Evolutionary conservation across 2,329 filamentous ascomycete genomes (phyloP).

Genomic region (Alternaria brassicicola): DNA sequence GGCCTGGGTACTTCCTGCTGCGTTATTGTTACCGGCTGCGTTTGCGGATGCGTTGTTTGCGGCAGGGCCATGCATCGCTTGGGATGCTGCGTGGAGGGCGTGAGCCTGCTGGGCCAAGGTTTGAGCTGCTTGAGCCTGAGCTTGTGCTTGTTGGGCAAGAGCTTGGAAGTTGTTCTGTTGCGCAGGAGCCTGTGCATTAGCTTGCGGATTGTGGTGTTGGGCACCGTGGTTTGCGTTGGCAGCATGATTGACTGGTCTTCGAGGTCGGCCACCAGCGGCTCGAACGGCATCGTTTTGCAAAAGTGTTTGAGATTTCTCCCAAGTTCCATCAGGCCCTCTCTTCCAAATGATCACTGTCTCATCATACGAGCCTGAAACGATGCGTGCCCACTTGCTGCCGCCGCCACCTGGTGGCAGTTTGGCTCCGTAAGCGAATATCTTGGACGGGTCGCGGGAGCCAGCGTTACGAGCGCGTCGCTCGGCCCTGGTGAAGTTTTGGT

Average conservation of each 20-base stretch:
- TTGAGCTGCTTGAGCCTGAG: slow-evolving; percentile 44
- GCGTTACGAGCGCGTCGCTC: slow-evolving; percentile 61
- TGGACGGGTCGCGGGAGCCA: slow-evolving; percentile 74
- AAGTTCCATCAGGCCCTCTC: slow-evolving; percentile 80
- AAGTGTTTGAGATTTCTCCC: slow-evolving; percentile 77
- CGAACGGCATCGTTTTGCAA: slow-evolving; percentile 71
- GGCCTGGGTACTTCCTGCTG: slow-evolving; percentile 15
- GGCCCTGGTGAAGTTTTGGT: slow-evolving; percentile 36
- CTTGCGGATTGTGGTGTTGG: slow-evolving; percentile 26
- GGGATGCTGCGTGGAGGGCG: slow-evolving; percentile 44
- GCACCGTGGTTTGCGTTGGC: slow-evolving; percentile 25
- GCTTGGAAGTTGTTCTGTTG: slow-evolving; percentile 42
- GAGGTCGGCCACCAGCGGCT: slow-evolving; percentile 54
- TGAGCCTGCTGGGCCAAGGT: slow-evolving; percentile 44
- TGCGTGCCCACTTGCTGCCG: slow-evolving; percentile 87
- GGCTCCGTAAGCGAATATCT: slow-evolving; percentile 80
- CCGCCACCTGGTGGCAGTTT: slow-evolving; percentile 90
- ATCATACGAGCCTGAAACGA: slow-evolving; percentile 96
- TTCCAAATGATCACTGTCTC: slow-evolving; percentile 96
- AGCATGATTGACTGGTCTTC: slow-evolving; percentile 33
- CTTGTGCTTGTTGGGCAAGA: slow-evolving; percentile 46
- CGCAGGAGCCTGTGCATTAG: slow-evolving; percentile 12
- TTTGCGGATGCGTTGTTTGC: slow-evolving; percentile 19
- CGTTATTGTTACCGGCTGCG: not conserved
- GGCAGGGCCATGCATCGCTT: slow-evolving; percentile 30